Percentiles rank a stretch among this genome's conserved stretches.
Evolutionary conservation across 805 yeast species (phyloP).

Genomic region (Sugiyamaella valdiviana): DNA sequence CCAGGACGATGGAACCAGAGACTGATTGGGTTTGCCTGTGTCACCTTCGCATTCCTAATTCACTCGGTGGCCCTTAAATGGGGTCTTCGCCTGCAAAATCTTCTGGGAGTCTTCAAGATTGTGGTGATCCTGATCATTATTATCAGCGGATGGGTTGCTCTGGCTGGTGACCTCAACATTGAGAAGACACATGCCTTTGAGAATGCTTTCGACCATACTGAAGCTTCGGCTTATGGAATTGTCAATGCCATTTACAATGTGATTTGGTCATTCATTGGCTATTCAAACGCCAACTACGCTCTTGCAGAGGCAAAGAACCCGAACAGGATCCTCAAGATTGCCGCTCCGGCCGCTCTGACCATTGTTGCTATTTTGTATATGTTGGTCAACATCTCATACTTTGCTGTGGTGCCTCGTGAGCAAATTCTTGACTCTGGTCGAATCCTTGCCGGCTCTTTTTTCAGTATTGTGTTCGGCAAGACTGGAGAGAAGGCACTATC

Average conservation of each 20-base stretch:
- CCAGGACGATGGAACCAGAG: conserved; percentile 71
- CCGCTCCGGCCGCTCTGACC: conserved; percentile 69
- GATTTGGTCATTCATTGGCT: conserved; percentile 80
- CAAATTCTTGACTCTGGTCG: conserved; percentile 53
- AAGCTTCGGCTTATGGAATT: conserved; percentile 38
- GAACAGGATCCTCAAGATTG: conserved; percentile 55
- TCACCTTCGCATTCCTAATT: conserved; percentile 61
- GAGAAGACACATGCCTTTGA: conserved; percentile 54
- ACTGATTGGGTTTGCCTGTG: conserved; percentile 68
- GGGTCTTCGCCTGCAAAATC: conserved; percentile 60
- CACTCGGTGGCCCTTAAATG: conserved; percentile 56
- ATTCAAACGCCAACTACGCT: conserved; percentile 78
- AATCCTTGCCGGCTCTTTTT: conserved; percentile 70
- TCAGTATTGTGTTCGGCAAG: conserved; percentile 63
- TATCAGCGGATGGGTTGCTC: conserved; percentile 77
- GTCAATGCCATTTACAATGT: conserved; percentile 67
- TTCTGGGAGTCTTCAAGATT: conserved; percentile 66
- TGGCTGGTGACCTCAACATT: conserved; percentile 58
- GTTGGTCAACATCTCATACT: conserved; percentile 72
- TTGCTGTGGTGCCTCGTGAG: conserved; percentile 38
- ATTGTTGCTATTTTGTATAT: conserved; percentile 60
- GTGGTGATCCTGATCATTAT: conserved; percentile 64
- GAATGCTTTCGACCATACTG: conserved; percentile 51
- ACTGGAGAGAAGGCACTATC: conserved; percentile 67
- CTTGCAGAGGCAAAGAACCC: conserved; percentile 75